Evolutionary conservation across 2,329 filamentous ascomycete genomes (phyloP), one percentile per base, ranked within the genome.

Genomic region (Aspergillus piperis): DNA sequence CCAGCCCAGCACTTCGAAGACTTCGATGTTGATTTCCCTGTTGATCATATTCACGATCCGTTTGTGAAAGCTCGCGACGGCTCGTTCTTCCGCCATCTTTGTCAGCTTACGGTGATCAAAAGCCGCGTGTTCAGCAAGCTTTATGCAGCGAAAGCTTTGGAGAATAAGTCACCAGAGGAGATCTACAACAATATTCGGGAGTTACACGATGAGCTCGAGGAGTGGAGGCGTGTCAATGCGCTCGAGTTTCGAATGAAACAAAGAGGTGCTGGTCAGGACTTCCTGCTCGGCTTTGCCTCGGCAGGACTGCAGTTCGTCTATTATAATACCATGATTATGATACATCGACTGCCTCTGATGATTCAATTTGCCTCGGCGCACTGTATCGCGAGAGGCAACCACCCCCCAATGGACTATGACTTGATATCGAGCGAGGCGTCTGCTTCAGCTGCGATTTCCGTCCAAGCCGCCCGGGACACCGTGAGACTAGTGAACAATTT

Each of bases 271-370:
- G 91, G 91, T 0, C 89, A 88, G 0, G 91, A 96, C 73, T 96
- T 92, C 1, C 90, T 94, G 0, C 82, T 96, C 15, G 92, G 96
- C 19, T 82, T 98, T 52, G 93, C 96, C 63, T 86, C 96, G 47
- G 91, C 96, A 64, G 91, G 96, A 73, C 80, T 97, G 59, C 93
- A 96, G 73, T 92, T 98, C 69, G 88, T 91, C 3, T 98, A 98
- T 76, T 96, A 97, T 81, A 97, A 98, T 76, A 96, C 92, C 66
- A 78, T 97, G 54, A 96, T 93, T 1, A 97, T 95, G 1, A 96
- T 97, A 64, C 94, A 98, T 75, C 90, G 94, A 51, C 96, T 98
- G 90, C 95, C 91, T 47, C 88, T 97, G 38, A 91, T 96, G 68
- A 90, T 96, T 71, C 92, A 93, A 25, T 96, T 91, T 56, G 91